Evolutionary conservation across 2,329 filamentous ascomycete genomes (phyloP).

Genomic region (Epichloe sibirici): DNA sequence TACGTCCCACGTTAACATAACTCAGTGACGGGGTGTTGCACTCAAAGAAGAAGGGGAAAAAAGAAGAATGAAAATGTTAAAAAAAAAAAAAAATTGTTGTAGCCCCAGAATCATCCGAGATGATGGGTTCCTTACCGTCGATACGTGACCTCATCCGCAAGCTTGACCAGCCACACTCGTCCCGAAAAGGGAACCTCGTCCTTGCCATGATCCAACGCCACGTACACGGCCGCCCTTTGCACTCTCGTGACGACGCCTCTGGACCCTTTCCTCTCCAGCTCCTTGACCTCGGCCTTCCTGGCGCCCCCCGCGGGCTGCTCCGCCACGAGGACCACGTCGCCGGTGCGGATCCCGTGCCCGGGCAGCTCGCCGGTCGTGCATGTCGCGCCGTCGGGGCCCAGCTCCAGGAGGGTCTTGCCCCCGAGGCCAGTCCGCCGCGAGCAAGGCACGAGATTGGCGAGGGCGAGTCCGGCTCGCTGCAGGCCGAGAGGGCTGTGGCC

Average conservation of each 20-base stretch:
- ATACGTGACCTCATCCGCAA: constrained; percentile 58
- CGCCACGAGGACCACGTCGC: constrained; percentile 65
- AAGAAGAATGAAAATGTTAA: background rate
- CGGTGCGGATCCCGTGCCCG: constrained; percentile 63
- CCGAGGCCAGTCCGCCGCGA: constrained; percentile 80
- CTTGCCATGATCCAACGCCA: constrained; percentile 58
- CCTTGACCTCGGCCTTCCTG: constrained; percentile 60
- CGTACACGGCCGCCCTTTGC: constrained; percentile 42
- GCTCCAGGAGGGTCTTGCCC: constrained; percentile 79
- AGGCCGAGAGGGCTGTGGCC: constrained; percentile 56
- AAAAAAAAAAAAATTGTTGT: background rate
- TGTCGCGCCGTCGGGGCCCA: constrained; percentile 60
- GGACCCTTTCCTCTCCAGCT: constrained; percentile 54
- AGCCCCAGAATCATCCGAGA: background rate
- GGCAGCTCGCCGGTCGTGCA: constrained; percentile 43
- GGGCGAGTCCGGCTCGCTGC: constrained; percentile 64
- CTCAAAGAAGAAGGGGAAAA: no score
- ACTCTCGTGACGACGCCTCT: constrained; percentile 60
- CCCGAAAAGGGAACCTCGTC: constrained; percentile 32
- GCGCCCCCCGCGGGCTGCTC: constrained; percentile 63
- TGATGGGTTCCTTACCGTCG: constrained; percentile 29
- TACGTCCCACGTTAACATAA: background rate
- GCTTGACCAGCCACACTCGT: constrained; percentile 52
- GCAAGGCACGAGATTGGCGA: constrained; percentile 61
- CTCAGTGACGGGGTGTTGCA: no score